A percentile compares a stretch with the other conserved stretches of the same genome.
Evolutionary conservation across 2,329 filamentous ascomycete genomes (phyloP).

Genomic region (Lachnellula willkommii): DNA sequence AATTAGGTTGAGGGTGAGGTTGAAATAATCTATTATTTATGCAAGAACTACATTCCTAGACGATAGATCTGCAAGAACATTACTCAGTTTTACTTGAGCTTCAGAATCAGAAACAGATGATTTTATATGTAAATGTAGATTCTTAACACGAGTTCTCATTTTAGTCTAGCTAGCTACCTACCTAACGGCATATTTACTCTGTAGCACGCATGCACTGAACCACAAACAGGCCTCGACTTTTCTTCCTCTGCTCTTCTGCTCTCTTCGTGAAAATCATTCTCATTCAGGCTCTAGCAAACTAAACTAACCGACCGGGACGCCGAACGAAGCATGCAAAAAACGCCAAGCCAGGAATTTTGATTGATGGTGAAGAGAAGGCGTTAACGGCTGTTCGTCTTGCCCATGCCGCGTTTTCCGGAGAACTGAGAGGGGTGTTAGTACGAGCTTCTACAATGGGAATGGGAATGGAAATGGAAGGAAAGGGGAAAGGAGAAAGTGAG

Average conservation of each 20-base stretch:
- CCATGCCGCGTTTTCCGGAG: conserved; percentile 87
- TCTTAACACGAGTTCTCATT: background rate
- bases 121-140: background rate
- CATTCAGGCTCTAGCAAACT: background rate
- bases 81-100: background rate
- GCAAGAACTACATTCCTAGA: too few relatives aligned
- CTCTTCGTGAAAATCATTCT: background rate
- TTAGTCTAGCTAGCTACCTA: background rate
- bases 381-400: conserved; percentile 75
- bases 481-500: background rate
- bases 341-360: conserved; percentile 1
- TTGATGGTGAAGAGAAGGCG: background rate
- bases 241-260: background rate
- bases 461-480: background rate
- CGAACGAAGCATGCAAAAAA: background rate
- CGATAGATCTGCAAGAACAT: too few relatives aligned
- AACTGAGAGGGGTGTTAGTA: conserved; percentile 49
- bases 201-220: background rate
- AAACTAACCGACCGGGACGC: background rate
- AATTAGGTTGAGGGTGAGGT: too few relatives aligned
- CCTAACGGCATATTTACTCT: background rate
- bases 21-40: too few relatives aligned
- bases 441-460: background rate
- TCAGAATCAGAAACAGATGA: background rate
- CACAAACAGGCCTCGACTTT: background rate